Conservation (phyloP, 1,284 basidiomycete species). For the Naganishia sp. region DNA sequence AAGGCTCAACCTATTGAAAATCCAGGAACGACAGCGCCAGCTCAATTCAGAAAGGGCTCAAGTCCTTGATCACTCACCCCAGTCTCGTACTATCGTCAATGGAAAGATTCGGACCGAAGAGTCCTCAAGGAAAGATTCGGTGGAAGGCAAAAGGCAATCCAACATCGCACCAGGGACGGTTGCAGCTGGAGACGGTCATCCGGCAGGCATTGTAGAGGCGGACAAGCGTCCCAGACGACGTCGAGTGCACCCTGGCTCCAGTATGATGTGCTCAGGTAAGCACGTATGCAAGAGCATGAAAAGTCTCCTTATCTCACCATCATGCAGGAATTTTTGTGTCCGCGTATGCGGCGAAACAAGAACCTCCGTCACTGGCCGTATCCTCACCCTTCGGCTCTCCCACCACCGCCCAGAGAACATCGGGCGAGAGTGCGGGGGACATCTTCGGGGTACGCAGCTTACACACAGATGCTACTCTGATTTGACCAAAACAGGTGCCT, state of each 20-base stretch:
- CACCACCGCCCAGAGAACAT: background rate
- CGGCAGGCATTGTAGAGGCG: background rate
- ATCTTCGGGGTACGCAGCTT: too few relatives aligned
- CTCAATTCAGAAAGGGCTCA: background rate
- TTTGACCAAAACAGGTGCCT: too few relatives aligned
- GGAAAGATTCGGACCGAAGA: background rate
- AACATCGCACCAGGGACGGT: background rate
- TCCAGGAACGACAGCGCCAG: conserved; percentile 17
- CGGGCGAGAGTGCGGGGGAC: background rate
- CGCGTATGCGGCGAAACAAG: background rate
- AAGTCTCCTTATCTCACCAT: background rate
- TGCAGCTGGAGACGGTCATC: background rate
- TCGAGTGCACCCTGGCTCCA: background rate
- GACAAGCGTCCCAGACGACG: conserved; percentile 13
- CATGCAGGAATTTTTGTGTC: conserved; percentile 8
- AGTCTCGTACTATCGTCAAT: background rate
- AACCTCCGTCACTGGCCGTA: background rate
- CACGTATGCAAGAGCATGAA: too few relatives aligned
- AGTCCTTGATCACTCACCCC: background rate
- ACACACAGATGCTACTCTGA: too few relatives aligned
- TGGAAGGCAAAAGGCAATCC: background rate
- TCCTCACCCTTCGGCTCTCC: background rate
- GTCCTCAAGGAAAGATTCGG: background rate
- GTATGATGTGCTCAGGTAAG: conserved; percentile 18
- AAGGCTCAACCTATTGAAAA: conserved; percentile 36